Evolutionary conservation across 306 rosid species (phyloP).

Genomic region (Fagus sylvatica): DNA sequence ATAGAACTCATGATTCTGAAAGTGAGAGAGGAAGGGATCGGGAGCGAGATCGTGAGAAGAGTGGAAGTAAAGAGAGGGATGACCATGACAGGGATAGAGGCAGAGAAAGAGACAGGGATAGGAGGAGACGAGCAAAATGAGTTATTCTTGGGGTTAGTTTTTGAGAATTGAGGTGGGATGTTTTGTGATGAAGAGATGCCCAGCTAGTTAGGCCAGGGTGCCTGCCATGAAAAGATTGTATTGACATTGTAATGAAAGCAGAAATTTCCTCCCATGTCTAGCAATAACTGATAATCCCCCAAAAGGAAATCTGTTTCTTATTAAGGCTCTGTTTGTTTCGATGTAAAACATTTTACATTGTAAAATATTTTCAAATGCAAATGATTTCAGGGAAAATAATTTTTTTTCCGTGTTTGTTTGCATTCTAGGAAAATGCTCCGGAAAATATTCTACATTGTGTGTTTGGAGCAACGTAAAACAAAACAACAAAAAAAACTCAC

Average conservation of each 20-base stretch:
- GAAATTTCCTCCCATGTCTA: neutral
- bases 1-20: conserved; percentile 44
- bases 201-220: conserved; percentile 14
- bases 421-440: too few relatives aligned
- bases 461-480: too few relatives aligned
- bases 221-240: conserved; percentile 23
- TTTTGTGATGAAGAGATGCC: conserved; percentile 16
- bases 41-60: conserved; percentile 65
- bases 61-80: conserved; percentile 93
- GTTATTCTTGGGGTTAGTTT: conserved; percentile 13
- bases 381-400: too few relatives aligned
- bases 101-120: conserved; percentile 57
- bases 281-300: conserved; percentile 2
- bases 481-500: too few relatives aligned
- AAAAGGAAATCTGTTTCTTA: conserved; percentile 27
- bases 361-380: too few relatives aligned
- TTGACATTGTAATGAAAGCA: conserved; percentile 20
- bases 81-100: conserved; percentile 75
- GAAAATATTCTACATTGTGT: too few relatives aligned
- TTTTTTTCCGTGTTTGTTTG: too few relatives aligned
- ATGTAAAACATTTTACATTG: too few relatives aligned
- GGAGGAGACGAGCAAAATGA: conserved; percentile 72
- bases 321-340: neutral
- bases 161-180: conserved; percentile 18
- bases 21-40: conserved; percentile 51